phyloP scores from a whole-genome alignment of 2,329 filamentous ascomycete species.

The Cercospora berteroae region DNA sequence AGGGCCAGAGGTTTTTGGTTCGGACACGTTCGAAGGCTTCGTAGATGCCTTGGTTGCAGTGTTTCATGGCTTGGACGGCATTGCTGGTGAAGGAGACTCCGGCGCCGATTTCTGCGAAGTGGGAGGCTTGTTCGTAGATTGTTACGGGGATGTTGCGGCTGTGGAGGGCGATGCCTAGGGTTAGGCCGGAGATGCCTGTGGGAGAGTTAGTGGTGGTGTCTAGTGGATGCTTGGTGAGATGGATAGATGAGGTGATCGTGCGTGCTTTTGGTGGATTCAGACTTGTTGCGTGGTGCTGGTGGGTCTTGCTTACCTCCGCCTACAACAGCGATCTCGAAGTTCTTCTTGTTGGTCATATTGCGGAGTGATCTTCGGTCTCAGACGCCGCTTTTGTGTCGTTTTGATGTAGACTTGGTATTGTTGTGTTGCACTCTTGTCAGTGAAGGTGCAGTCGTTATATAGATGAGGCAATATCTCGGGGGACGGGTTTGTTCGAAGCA shows the following conservation, averaged over 20 bases:
- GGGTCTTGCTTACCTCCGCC: slow-evolving; percentile 22
- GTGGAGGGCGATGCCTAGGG: slow-evolving; percentile 54
- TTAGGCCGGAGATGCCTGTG: slow-evolving; percentile 56
- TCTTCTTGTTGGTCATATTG: slow-evolving; percentile 22
- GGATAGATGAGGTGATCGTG: neutral
- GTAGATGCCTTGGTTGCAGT: slow-evolving; percentile 50
- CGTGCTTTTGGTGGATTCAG: neutral
- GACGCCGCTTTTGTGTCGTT: neutral
- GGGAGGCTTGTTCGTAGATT: slow-evolving; percentile 57
- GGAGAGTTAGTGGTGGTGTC: neutral
- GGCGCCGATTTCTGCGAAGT: slow-evolving; percentile 59
- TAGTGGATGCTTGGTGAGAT: neutral
- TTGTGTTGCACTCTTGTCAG: neutral
- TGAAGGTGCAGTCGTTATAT: neutral
- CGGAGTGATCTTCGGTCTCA: neutral
- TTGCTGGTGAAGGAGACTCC: slow-evolving; percentile 59
- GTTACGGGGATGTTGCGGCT: slow-evolving; percentile 44
- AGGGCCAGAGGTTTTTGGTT: slow-evolving; percentile 41
- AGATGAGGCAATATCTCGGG: neutral
- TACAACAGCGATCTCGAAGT: slow-evolving; percentile 26
- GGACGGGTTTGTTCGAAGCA: neutral
- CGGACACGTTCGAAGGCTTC: slow-evolving; percentile 46
- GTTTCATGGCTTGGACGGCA: slow-evolving; percentile 52
- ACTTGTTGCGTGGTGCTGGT: neutral
- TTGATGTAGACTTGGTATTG: neutral